Base-by-base conservation (phyloP, 371 early-diverging fungal genomes). In the Polyrhizophydium stewartii region DNA sequence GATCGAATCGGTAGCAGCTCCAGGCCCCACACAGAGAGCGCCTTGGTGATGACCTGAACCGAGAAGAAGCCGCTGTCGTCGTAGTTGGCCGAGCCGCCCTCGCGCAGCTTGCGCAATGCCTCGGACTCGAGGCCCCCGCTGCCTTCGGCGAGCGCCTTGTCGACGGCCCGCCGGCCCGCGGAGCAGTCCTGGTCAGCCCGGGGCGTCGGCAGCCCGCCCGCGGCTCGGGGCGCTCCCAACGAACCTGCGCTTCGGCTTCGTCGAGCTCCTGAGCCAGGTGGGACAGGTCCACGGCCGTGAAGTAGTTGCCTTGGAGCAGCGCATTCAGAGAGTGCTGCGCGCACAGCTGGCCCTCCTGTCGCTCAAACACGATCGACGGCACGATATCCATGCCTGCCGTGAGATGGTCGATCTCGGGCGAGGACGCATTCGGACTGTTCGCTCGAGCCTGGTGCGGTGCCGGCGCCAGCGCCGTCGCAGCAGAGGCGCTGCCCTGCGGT, bases 31-130 rank as follows among this genome's bases (percentile, higher is more conserved):
- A 87, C 85, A 43, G 70, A 72, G 32, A 90, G 60, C 5, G 91
- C 91, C 30, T 81, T 74, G 56, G 78, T 74, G 25, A 89, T 71
- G 32, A 87, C 88, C 73, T 91, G 88, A 22, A 89, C 83, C 13
- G 86, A 86, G 64, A 89, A 91, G 68, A 87, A 89, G 12, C 88
- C 88, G n/a, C 86, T 79, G 61, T 89, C 91, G 61, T 91, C 91
- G 69, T 85, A 87, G 69, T 91, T 91, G 60, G 81, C 73, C 46
- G 83, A 84, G 22, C 66, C 71, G 0, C 70, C 77, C 38, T 58
- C 55, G 19, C 79, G 58, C 40, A 66, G 63, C 41, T 62, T 59
- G 56, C 77, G 74, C 58, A 64, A 74, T 19, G 73, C 70, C 24
- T 61, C 64, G 43, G 58, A 61, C 50, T 63, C 61, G 13, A 53